Base-by-base conservation (phyloP, 2,329 filamentous ascomycete genomes). In the Trichoderma brevicompactum region DNA sequence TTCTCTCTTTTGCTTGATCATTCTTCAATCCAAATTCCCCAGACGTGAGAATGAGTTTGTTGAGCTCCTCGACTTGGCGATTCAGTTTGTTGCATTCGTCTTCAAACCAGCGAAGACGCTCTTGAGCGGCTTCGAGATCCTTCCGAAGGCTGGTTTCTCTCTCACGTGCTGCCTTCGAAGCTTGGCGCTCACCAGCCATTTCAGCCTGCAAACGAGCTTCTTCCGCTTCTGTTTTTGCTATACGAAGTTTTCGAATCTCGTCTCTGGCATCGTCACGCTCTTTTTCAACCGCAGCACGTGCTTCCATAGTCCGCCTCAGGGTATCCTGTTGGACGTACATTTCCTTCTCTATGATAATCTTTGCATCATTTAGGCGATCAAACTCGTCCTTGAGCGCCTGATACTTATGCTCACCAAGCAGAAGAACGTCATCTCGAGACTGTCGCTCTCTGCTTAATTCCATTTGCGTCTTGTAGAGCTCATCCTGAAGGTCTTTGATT, bases 281-380 rank as follows among this genome's bases (percentile, higher is more conserved):
- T 69, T 90, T 87, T 74, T 99, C 94, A 0, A 92, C 92, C 5
- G 87, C 86, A 5, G 88, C 84, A 38, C 92, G 87, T 53, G 92
- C 90, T 76, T 97, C 93, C 70, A 90, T 92, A 10, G 93, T 92
- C 63, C 94, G 88, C 43, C 95, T 88, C 52, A 97, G 85, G 10
- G 92, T 91, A 74, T 99, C 94, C 76, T 97, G 94, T 74, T 98
- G 94, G 5, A 92, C 90, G 75, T 98, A 98, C 76, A 99, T 89
- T 77, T 98, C 94, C 77, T 97, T 98, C 77, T 99, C 94, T 68
- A 99, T 97, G 53, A 89, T 96, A 72, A 97, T 97, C 78, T 99
- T 99, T 34, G 92, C 89, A 69, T 97, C 93, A 72, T 97, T 97
- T 40, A 98, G 83, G 40, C 87, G 86, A 56, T 96, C 89, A 71